Conservation (phyloP, 2,329 filamentous ascomycete genomes). For the Rachicladosporium sp. region DNA sequence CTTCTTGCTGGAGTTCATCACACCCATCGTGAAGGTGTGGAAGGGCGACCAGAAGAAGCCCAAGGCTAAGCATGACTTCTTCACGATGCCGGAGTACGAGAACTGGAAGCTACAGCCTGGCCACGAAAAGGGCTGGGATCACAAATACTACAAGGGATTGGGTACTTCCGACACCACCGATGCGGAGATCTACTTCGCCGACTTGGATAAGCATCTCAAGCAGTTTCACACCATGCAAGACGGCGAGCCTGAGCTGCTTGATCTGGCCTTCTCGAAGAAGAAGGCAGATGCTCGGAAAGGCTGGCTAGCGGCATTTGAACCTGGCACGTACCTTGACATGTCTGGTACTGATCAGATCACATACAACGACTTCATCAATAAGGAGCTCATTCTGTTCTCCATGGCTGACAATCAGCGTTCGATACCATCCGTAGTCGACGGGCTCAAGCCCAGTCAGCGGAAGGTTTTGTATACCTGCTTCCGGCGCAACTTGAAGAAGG, state of each 20-base stretch:
- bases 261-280: conserved; percentile 96
- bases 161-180: conserved; percentile 86
- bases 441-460: conserved; percentile 90
- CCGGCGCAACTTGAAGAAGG: conserved; percentile 80
- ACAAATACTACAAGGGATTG: conserved; percentile 99
- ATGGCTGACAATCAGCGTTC: conserved; percentile 98
- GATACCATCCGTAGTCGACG: conserved; percentile 88
- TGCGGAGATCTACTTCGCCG: conserved; percentile 87
- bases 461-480: conserved; percentile 94
- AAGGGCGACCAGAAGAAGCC: conserved; percentile 87
- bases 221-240: conserved; percentile 78
- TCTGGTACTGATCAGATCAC: conserved; percentile 59
- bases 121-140: conserved; percentile 69
- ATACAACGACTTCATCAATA: conserved; percentile 93
- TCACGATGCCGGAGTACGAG: conserved; percentile 93
- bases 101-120: conserved; percentile 71
- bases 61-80: conserved; percentile 65
- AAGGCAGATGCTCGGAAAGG: conserved; percentile 96
- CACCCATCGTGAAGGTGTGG: conserved; percentile 96
- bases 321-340: conserved; percentile 87
- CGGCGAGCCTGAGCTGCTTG: conserved; percentile 72
- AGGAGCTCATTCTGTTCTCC: conserved; percentile 93
- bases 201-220: conserved; percentile 88
- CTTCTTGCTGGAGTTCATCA: conserved; percentile 96
- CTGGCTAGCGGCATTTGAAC: conserved; percentile 87